Conservation (phyloP, 2,329 filamentous ascomycete genomes). For the Xylariaceae sp. region DNA sequence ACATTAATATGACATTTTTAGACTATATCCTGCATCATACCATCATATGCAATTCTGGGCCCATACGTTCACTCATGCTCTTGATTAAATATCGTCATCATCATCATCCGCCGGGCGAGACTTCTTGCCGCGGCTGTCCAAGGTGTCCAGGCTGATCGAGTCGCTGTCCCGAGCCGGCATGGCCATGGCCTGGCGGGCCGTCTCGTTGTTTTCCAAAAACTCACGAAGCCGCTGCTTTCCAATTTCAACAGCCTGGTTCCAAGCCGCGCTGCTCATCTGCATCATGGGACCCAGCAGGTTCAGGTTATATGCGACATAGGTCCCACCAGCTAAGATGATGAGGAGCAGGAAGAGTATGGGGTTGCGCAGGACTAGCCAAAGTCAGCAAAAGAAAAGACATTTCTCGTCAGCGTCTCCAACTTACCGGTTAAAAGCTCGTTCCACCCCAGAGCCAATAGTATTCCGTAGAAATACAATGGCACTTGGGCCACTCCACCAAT, state of each 20-base stretch:
- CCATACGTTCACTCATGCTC: slow-evolving; percentile 19
- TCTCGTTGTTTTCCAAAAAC: slow-evolving; percentile 87
- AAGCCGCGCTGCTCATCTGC: slow-evolving; percentile 91
- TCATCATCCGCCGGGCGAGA: slow-evolving; percentile 49
- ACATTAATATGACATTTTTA: slow-evolving; percentile 33
- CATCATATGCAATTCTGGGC: slow-evolving; percentile 23
- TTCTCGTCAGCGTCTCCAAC: slow-evolving; percentile 42
- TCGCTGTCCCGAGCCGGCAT: slow-evolving; percentile 65
- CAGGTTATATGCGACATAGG: slow-evolving; percentile 90
- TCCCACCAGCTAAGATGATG: slow-evolving; percentile 75
- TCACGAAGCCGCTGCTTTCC: slow-evolving; percentile 90
- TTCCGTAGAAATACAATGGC: slow-evolving; percentile 90
- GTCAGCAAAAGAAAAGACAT: slow-evolving; percentile 26
- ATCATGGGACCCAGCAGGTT: slow-evolving; percentile 96
- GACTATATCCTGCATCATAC: slow-evolving; percentile 38
- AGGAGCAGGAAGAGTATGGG: slow-evolving; percentile 91
- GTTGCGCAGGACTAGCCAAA: slow-evolving; percentile 79
- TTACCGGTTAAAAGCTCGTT: slow-evolving; percentile 95
- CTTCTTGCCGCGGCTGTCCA: slow-evolving; percentile 67
- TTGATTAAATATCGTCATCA: slow-evolving; percentile 64
- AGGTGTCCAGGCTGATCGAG: slow-evolving; percentile 62
- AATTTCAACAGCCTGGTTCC: slow-evolving; percentile 84
- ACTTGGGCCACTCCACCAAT: slow-evolving; percentile 95
- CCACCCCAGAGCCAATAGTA: slow-evolving; percentile 93
- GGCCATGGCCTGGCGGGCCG: slow-evolving; percentile 80